Evolutionary conservation across 768 basidiomycete species (phyloP), one percentile per base, ranked within the genome.

Genomic region (Lentinus tigrinus): DNA sequence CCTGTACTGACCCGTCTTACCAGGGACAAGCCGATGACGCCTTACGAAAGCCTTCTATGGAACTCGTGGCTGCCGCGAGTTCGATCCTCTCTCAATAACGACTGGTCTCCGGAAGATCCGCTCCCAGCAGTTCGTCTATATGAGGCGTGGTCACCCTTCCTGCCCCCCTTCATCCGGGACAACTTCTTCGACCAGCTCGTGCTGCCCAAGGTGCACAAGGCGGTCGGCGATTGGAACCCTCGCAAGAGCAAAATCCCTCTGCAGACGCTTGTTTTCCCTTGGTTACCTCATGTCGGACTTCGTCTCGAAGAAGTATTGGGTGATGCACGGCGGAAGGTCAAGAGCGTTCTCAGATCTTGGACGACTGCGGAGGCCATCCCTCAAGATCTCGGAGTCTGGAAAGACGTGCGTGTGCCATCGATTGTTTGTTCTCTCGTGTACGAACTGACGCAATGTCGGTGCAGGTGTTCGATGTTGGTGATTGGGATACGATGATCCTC

Each of bases 121-220:
- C 75, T 82, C 16, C 85, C 91, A 14, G 92, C 88, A 4, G 84
- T 98, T 38, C 84, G 81, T 47, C 76, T 99, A 3, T 91, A 94
- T 67, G 92, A 96, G 72, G 80, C 85, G 0, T 98, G 97, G 97
- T 82, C 87, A 0, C 81, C 84, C 1, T 85, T 96, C 62, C 79
- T 98, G 1, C 97, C 97, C 0, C 81, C 82, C 0, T 99, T 98
- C 74, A 87, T 99, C 58, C 84, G 85, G 52, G 95, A 98, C 74
- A 99, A 98, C 69, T 80, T 99, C 58, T 84, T 99, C 61, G 95
- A 98, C 69, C 97, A 99, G 71, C 85, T 99, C 23, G 83, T 99
- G 44, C 77, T 99, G 21, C 97, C 97, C 1, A 99, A 98, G 73
- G 83, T 99, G 3, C 83, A 88, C 48, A 86, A 87, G 61, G 85